Base-by-base conservation (phyloP, 306 rosid genomes). In the Pterocarpus santalinus region DNA sequence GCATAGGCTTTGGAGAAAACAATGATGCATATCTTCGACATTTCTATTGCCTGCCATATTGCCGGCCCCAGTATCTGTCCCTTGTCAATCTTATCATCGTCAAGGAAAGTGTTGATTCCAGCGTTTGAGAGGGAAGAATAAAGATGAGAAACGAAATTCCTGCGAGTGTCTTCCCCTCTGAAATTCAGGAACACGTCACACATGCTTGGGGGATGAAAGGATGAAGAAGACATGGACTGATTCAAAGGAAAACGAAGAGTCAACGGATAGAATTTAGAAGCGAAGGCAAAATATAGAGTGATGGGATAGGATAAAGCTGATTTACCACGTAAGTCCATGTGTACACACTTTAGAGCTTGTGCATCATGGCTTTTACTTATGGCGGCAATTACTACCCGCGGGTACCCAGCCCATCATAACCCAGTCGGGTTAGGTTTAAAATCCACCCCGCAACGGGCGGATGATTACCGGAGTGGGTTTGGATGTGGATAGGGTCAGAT, bases 131-230 rank as follows among this genome's bases (percentile, higher is more conserved):
- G 76, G 6, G 70, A 34, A 0, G 39, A 8, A 7, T 79, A 79
- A 6, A 79, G 58, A 28, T 56, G 47, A 43, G 39, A 16, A 15
- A 14, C 33, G 39, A 70, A 60, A 0, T 38, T 41, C 2, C 1
- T 2, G 6, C 83, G 41, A 22, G 28, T 22, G 28, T 22, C 28
- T 22, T 22, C 28, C 28, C 28, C 28, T 22, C 28, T 22, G 28
- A 69, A 79, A 47, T n/a, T 79, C 41, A 79, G 34, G 77, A 79
- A 79, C 38, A 70, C 83, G 3, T 79, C 71, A 32, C 70, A 60
- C 5, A 14, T 46, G 71, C 77, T 10, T 35, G 33, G 2, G 5
- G 17, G 4, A 13, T 9, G 4, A 17, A 43, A 72, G 52, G 34
- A 70, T 16, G 72, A 66, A 8, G 5, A 69, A 17, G 8, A 73